Evolutionary conservation across 768 basidiomycete genomes (phyloP).

Genomic region (Mycena epipterygia): DNA sequence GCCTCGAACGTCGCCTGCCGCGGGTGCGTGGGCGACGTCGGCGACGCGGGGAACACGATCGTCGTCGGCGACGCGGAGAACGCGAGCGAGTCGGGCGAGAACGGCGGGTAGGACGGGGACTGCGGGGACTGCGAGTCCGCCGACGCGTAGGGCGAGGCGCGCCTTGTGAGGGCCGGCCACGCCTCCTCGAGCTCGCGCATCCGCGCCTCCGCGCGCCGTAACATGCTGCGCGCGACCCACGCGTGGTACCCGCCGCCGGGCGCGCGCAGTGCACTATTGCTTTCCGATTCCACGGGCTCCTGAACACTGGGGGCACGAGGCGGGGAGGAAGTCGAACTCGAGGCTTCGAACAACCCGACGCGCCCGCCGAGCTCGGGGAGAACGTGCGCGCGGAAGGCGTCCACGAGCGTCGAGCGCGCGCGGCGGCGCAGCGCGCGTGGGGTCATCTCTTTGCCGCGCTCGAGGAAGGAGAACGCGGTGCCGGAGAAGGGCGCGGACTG

Average conservation of each 20-base stretch:
- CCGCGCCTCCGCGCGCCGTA: constrained; percentile 59
- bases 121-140: background rate
- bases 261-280: background rate
- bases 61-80: constrained; percentile 21
- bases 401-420: constrained; percentile 77
- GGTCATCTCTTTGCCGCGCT: constrained; percentile 20
- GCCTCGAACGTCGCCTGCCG: constrained; percentile 33
- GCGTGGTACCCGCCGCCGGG: constrained; percentile 59
- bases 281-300: constrained; percentile 23
- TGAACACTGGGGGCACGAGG: constrained; percentile 26
- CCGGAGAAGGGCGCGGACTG: constrained; percentile 24
- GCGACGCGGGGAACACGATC: constrained; percentile 21
- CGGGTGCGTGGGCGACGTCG: constrained; percentile 9
- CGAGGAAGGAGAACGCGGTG: background rate
- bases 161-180: constrained; percentile 17
- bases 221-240: constrained; percentile 69
- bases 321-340: constrained; percentile 33
- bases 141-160: background rate
- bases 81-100: constrained; percentile 18
- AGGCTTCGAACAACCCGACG: constrained; percentile 32
- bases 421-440: constrained; percentile 66
- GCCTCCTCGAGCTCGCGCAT: constrained; percentile 53
- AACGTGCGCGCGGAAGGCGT: constrained; percentile 74
- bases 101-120: background rate
- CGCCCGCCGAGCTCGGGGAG: constrained; percentile 63